Evolutionary conservation across 805 yeast genomes (phyloP), one percentile per base, ranked within the genome.

Genomic region (Candida dajiaensis): DNA sequence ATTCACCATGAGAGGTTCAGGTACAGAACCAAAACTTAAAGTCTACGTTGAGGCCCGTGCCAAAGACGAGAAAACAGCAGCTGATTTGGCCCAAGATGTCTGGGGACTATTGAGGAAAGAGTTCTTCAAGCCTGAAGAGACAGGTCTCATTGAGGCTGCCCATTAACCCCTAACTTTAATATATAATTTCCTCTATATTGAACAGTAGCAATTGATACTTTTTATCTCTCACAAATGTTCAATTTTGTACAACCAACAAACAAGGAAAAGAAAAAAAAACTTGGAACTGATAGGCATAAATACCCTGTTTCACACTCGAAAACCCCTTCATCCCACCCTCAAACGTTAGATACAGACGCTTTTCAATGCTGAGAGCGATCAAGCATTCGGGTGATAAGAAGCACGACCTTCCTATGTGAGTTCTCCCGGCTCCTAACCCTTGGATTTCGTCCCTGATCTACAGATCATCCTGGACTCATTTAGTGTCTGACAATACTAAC

Each of bases 21-120:
- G 99, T 11, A 92, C 99, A 0, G 99, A 92, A 63, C 97, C 97
- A 3, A 92, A 92, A 62, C 70, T 92, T 52, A 92, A 92, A 64
- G 86, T 92, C 1, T 92, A 92, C 66, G 82, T 92, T 29, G 99
- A 92, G 61, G 94, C 95, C 0, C 65, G 65, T 38, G 74, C 88
- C 0, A 42, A 51, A 0, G 62, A 69, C 9, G 85, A 75, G 39
- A 58, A 49, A 0, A 59, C 64, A 4, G 86, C 96, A 0, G 49
- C 55, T 0, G 49, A 38, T 0, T 58, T 83, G 9, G 92, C 96
- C 0, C 65, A 65, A 16, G 63, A 68, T 19, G 84, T 88, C 9
- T 92, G 97, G 97, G 61, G 68, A 10, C 57, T 71, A 1, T 64
- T 90, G 38, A 70, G 60, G 42, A 49, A 51, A 1, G 74, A 74